Evolutionary conservation across 495 filamentous ascomycete species (phyloP).

Genomic region (Viridothelium virens): DNA sequence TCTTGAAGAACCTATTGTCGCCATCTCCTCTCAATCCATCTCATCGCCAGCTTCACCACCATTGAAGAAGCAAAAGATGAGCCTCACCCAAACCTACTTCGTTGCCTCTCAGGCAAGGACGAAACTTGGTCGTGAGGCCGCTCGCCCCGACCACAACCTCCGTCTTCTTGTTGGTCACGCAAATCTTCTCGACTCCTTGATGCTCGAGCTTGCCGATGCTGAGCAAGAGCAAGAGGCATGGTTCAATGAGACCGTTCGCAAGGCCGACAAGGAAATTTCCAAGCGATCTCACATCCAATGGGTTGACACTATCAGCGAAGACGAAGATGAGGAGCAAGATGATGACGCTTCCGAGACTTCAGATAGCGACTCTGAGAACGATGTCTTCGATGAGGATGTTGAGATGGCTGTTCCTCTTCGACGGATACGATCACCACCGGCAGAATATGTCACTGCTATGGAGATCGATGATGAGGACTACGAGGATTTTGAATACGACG

Average conservation of each 20-base stretch:
- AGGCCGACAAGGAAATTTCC: slow-evolving; percentile 53
- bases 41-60: slow-evolving; percentile 33
- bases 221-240: slow-evolving; percentile 93
- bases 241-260: slow-evolving; percentile 92
- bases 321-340: slow-evolving; percentile 58
- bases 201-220: slow-evolving; percentile 90
- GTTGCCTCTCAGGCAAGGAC: slow-evolving; percentile 89
- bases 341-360: slow-evolving; percentile 40
- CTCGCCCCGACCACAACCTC: slow-evolving; percentile 84
- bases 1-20: slow-evolving; percentile 24
- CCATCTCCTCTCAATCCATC: slow-evolving; percentile 16
- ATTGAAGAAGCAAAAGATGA: slow-evolving; percentile 74
- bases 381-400: slow-evolving; percentile 30
- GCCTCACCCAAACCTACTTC: slow-evolving; percentile 94
- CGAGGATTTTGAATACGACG: slow-evolving; percentile 59
- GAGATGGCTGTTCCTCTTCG: slow-evolving; percentile 35
- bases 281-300: slow-evolving; percentile 66
- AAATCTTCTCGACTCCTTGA: slow-evolving; percentile 92
- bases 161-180: slow-evolving; percentile 91
- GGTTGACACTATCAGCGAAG: slow-evolving; percentile 71
- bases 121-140: slow-evolving; percentile 90
- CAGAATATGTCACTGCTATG: slow-evolving; percentile 34
- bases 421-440: slow-evolving; percentile 33
- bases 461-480: slow-evolving; percentile 58
- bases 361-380: slow-evolving; percentile 30